These are phyloP conservation scores for Amyloporia xantha DNA, from an alignment of 768 basidiomycete species.

Conservation along the genomic window DNA sequence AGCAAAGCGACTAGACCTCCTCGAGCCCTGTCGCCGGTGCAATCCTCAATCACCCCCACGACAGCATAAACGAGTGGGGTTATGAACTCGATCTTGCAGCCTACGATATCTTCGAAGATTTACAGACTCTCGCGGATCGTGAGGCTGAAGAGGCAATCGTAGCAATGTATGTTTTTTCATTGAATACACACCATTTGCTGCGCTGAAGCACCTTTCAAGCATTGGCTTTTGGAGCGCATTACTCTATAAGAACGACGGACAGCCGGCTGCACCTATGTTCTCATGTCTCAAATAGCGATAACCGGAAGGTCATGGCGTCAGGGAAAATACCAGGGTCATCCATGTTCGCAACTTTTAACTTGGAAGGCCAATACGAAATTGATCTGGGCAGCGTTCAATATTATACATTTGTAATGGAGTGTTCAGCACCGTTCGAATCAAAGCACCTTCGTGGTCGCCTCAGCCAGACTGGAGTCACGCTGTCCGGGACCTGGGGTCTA, in stretches of 20 bases:
- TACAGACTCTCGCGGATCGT: background rate
- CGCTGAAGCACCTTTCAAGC: background rate
- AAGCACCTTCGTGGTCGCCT: slow-evolving; percentile 20
- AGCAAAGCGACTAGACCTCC: too few species aligned
- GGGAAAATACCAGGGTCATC: slow-evolving; percentile 5
- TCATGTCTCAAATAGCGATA: slow-evolving; percentile 6
- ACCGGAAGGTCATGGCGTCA: slow-evolving; percentile 12
- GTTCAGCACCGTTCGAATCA: slow-evolving; percentile 18
- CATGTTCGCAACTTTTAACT: slow-evolving; percentile 12
- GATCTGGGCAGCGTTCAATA: slow-evolving; percentile 7
- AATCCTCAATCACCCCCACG: slow-evolving; percentile 20
- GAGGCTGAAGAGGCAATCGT: background rate
- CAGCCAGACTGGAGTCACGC: slow-evolving; percentile 13
- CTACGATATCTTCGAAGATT: background rate
- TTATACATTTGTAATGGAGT: slow-evolving; percentile 17
- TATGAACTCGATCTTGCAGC: background rate
- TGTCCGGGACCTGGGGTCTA: slow-evolving; percentile 24
- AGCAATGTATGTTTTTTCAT: background rate
- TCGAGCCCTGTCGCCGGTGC: slow-evolving; percentile 11
- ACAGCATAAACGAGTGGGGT: background rate
- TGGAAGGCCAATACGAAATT: slow-evolving; percentile 13
- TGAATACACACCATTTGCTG: background rate
- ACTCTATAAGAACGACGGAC: background rate
- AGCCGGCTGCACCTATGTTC: slow-evolving; percentile 1
- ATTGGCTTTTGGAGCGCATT: background rate